A percentile compares a stretch with the other conserved stretches of the same genome.
Evolutionary conservation across 352 stramenopile species (phyloP).

Genomic region (Globisporangium heterothallicum): DNA sequence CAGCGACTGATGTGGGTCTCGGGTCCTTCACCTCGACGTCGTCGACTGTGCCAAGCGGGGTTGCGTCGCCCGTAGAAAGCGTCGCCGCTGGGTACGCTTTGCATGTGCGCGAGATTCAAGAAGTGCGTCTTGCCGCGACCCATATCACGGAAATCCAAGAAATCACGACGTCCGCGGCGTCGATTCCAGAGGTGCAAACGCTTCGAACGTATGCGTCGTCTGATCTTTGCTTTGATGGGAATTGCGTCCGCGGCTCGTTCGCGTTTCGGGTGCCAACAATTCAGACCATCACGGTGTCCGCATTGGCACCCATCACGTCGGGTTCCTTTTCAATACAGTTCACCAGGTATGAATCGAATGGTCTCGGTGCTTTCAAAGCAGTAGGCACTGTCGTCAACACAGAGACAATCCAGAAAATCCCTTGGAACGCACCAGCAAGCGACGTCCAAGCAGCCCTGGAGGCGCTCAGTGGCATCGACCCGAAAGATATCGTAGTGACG

Average conservation of each 20-base stretch:
- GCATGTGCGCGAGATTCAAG: conserved; percentile 55
- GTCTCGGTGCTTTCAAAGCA: conserved; percentile 19
- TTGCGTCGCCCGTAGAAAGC: conserved; percentile 40
- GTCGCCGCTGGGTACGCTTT: conserved; percentile 54
- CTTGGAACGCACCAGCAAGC: conserved; percentile 34
- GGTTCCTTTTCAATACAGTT: conserved; percentile 53
- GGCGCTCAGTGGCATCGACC: conserved; percentile 23
- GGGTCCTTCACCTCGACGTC: conserved; percentile 33
- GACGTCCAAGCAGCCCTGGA: conserved; percentile 29
- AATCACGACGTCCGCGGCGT: conserved; percentile 54
- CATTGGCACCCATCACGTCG: conserved; percentile 37
- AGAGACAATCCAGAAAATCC: conserved; percentile 16
- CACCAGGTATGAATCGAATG: conserved; percentile 21
- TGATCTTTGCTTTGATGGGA: conserved; percentile 34
- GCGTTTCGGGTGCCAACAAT: conserved; percentile 70
- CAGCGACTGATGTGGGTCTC: conserved; percentile 47
- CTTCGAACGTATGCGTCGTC: conserved; percentile 43
- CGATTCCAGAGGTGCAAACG: conserved; percentile 71
- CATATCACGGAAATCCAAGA: conserved; percentile 67
- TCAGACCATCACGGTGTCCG: conserved; percentile 62
- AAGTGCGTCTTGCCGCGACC: conserved; percentile 55
- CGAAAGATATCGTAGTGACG: conserved; percentile 62
- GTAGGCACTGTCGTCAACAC: conserved; percentile 20
- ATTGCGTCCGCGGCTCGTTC: conserved; percentile 46
- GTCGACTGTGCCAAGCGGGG: conserved; percentile 43